Percentiles rank a stretch among this genome's conserved stretches.
Evolutionary conservation across 1,284 basidiomycete species (phyloP).

Genomic region (Ceratobasidium sp.): DNA sequence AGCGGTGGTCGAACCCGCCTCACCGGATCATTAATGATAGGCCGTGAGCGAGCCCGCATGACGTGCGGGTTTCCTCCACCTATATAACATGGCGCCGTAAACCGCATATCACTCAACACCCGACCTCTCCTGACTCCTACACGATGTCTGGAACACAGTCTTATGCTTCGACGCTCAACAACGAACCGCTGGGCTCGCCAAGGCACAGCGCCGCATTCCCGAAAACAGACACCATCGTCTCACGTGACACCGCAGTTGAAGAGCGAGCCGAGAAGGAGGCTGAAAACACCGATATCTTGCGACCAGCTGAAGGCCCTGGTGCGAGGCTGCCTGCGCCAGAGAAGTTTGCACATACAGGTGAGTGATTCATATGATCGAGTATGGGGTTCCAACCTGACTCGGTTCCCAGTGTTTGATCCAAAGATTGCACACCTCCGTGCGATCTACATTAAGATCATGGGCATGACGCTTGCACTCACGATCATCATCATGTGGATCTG

Average conservation of each 20-base stretch:
- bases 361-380: neutral
- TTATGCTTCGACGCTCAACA: slow-evolving; percentile 10
- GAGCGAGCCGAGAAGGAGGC: slow-evolving; percentile 20
- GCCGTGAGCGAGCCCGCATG: too few relatives aligned
- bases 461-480: slow-evolving; percentile 38
- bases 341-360: slow-evolving; percentile 35
- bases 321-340: slow-evolving; percentile 26
- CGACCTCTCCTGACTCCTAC: neutral
- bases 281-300: slow-evolving; percentile 9
- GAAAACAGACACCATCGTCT: neutral
- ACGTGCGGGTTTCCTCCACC: too few relatives aligned
- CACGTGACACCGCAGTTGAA: slow-evolving; percentile 12
- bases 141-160: slow-evolving; percentile 22
- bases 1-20: too few relatives aligned
- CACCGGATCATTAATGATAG: too few relatives aligned
- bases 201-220: neutral
- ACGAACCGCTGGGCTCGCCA: slow-evolving; percentile 5
- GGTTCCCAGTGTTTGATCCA: slow-evolving; percentile 42
- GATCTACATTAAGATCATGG: slow-evolving; percentile 46
- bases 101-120: neutral
- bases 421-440: slow-evolving; percentile 43
- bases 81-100: neutral
- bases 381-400: neutral
- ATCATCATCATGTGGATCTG: slow-evolving; percentile 46
- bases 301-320: slow-evolving; percentile 31